These are phyloP conservation scores for Amauroascus niger DNA, from an alignment of 2,329 filamentous ascomycete genomes.

Conservation along the genomic window DNA sequence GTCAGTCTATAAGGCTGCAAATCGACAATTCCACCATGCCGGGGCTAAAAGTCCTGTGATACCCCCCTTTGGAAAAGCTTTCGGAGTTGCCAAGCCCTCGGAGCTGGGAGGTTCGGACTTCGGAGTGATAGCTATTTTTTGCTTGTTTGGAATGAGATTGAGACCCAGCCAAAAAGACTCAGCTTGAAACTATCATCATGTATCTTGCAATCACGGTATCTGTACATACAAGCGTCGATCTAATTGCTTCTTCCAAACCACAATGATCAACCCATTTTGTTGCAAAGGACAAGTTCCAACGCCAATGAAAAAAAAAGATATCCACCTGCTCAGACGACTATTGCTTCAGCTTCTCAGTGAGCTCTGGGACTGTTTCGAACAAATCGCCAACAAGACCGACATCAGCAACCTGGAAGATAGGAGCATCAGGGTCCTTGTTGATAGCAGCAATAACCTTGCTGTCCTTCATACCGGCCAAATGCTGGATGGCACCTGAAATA, in stretches of 20 bases:
- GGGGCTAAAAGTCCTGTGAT: no score
- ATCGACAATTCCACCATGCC: no score
- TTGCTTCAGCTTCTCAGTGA: constrained; percentile 85
- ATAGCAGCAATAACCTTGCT: constrained; percentile 99
- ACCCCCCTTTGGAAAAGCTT: no score
- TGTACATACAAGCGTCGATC: constrained; percentile 10
- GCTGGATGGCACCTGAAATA: constrained; percentile 95
- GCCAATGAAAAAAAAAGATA: not conserved
- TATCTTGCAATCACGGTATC: constrained; percentile 9
- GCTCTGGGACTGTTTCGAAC: constrained; percentile 88
- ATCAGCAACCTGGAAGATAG: constrained; percentile 97
- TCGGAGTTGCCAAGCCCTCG: not conserved
- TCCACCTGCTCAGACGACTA: not conserved
- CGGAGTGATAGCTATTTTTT: no score
- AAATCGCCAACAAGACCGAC: constrained; percentile 91
- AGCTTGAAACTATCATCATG: not conserved
- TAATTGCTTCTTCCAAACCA: not conserved
- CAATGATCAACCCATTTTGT: not conserved
- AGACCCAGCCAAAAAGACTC: not conserved
- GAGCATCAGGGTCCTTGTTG: constrained; percentile 94
- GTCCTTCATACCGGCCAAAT: constrained; percentile 98
- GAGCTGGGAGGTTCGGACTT: not conserved
- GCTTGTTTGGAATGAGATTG: not conserved
- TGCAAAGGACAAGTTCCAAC: not conserved
- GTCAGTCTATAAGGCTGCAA: no score